phyloP scores from a whole-genome alignment of 106 monocot genomes.

The Dioscorea alata region DNA sequence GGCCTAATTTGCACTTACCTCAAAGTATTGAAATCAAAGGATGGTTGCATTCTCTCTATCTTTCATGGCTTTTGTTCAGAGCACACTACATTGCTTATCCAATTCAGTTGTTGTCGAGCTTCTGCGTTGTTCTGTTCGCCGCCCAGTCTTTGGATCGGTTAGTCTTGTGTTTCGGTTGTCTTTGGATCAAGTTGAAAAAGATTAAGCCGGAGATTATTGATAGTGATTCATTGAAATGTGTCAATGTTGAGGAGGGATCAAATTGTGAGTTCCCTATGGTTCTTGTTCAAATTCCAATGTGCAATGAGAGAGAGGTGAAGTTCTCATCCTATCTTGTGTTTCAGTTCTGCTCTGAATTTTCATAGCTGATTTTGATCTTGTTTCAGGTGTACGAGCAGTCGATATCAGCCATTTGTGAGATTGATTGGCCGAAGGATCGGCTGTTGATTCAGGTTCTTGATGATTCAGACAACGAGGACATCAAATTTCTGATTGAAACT shows the following conservation, averaged over 20 bases:
- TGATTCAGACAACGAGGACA: constrained; percentile 38
- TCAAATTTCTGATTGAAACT: constrained; percentile 24
- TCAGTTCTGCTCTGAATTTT: neutral
- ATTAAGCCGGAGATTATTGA: constrained; percentile 25
- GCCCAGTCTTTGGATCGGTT: constrained; percentile 33
- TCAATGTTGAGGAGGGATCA: constrained; percentile 9
- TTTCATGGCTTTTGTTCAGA: constrained; percentile 38
- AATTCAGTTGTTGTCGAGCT: constrained; percentile 37
- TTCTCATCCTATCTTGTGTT: neutral
- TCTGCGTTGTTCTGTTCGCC: constrained; percentile 44
- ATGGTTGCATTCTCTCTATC: constrained; percentile 34
- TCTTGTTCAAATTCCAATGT: constrained; percentile 71
- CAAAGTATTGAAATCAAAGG: constrained; percentile 38
- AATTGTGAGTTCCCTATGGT: constrained; percentile 49
- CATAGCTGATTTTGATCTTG: neutral
- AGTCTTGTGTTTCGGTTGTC: constrained; percentile 30
- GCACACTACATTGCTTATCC: constrained; percentile 41
- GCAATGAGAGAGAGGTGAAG: constrained; percentile 52
- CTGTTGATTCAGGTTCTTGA: constrained; percentile 43
- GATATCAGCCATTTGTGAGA: constrained; percentile 36
- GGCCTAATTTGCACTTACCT: constrained; percentile 21
- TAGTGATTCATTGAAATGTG: constrained; percentile 8
- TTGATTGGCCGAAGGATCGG: constrained; percentile 45
- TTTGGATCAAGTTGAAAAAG: constrained; percentile 43
- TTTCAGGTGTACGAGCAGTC: constrained; percentile 48